Evolutionary conservation across 495 filamentous ascomycete genomes (phyloP), one percentile per base, ranked within the genome.

Genomic region (Aspergillus steynii): DNA sequence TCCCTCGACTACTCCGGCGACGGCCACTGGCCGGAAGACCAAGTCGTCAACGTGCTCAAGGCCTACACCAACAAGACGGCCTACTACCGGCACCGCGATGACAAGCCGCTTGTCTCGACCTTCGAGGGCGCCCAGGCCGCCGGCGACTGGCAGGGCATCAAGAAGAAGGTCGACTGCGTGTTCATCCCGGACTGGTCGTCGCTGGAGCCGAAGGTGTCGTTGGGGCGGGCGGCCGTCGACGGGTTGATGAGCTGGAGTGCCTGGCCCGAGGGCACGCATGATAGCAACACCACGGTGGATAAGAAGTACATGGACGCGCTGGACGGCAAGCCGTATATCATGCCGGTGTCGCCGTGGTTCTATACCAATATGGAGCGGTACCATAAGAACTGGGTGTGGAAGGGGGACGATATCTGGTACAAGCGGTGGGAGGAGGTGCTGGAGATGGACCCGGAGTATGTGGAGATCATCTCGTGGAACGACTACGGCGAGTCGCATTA

Each of bases 401-500:
- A 81, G 9, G 84, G 85, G 28, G 89, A 92, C 53, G 80, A 84
- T 27, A 75, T 91, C 3, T 92, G 90, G 90, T 84, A 83, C 55
- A 80, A 85, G 57, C 83, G 90, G 5, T 94, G 89, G 90, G 70
- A 84, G 47, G 80, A 92, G 52, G 83, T 85, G 0, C 34, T 86
- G 28, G 80, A 85, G 12, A 63, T 92, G 0, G 68, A 83, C 52
- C 88, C 90, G 0, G 80, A 87, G 29, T 87, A 84, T 62, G 82
- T 93, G 27, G 71, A 77, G 71, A 77, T 85, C 52, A 70, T 79
- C 20, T 74, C 76, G 64, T 90, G 90, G 89, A 92, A 92, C 59
- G 89, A 92, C 69, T 91, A 81, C 57, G 89, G 88, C 34, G 90
- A 93, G 71, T 88, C 85, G 2, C 88, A 89, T 74, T 91, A 93